These are phyloP conservation scores for Gnaphalium uliginosum DNA, from an alignment of 129 eudicot species.

Conservation along the genomic window DNA sequence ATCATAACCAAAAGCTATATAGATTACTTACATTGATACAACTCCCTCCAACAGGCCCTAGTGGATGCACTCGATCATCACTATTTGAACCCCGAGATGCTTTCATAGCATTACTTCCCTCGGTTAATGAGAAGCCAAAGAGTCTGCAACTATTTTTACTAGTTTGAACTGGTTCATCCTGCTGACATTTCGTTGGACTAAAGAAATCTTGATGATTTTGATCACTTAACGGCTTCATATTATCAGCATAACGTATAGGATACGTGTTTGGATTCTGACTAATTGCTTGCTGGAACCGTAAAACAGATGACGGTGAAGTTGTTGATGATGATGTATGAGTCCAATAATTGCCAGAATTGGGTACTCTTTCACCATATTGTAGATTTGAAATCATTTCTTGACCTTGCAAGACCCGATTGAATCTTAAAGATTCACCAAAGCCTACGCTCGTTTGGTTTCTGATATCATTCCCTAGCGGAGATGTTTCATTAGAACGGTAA, in stretches of 20 bases:
- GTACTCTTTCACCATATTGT: constrained; percentile 40
- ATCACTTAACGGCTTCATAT: constrained; percentile 2
- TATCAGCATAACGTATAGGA: constrained; percentile 28
- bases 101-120: constrained; percentile 40
- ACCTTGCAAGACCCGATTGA: constrained; percentile 97
- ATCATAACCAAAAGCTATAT: neutral
- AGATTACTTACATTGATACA: constrained; percentile 46
- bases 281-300: constrained; percentile 49
- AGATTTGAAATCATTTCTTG: constrained; percentile 69
- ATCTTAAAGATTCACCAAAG: constrained; percentile 53
- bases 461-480: constrained; percentile 23
- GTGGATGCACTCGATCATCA: constrained; percentile 41
- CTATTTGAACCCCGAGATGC: constrained; percentile 35
- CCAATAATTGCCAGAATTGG: constrained; percentile 51
- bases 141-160: constrained; percentile 66
- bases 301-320: constrained; percentile 58
- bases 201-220: constrained; percentile 16
- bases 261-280: constrained; percentile 32
- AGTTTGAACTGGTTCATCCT: constrained; percentile 34
- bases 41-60: constrained; percentile 49
- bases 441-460: constrained; percentile 39
- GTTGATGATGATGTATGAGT: constrained; percentile 29
- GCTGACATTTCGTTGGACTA: constrained; percentile 25
- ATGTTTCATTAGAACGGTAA: constrained; percentile 36
- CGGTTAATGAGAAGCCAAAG: constrained; percentile 74